Conservation (phyloP, 495 filamentous ascomycete genomes). For the Talaromyces liani region DNA sequence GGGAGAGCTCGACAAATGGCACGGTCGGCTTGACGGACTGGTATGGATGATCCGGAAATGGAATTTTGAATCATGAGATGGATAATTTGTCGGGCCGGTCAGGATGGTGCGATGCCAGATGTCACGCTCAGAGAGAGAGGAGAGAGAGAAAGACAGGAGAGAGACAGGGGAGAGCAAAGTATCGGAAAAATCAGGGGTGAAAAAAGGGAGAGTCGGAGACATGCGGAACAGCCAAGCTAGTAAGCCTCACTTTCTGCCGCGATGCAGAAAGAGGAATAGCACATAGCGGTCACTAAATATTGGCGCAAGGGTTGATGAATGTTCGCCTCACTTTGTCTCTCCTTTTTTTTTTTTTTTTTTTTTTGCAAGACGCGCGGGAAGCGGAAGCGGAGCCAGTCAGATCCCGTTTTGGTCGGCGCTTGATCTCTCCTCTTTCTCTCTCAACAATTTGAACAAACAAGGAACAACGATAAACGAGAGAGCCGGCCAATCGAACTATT, state of each 20-base stretch:
- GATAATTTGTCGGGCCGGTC: not conserved
- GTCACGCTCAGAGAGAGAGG: not conserved
- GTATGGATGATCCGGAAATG: conserved; percentile 40
- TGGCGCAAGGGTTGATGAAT: conserved; percentile 4
- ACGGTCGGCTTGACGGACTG: not conserved
- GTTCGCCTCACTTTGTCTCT: conserved; percentile 4
- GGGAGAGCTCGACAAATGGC: not conserved
- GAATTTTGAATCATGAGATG: conserved; percentile 32
- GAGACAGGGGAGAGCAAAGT: not conserved
- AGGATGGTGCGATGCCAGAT: not conserved
- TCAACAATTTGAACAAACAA: not conserved
- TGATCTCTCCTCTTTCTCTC: not conserved
- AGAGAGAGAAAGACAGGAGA: too few relatives aligned
- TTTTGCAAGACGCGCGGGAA: conserved; percentile 5
- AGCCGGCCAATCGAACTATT: not conserved
- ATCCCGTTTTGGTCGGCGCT: conserved; percentile 1
- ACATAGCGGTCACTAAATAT: not conserved
- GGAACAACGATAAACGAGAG: not conserved
- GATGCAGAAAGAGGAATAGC: not conserved
- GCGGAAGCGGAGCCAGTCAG: conserved; percentile 7
- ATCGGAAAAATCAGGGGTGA: conserved; percentile 2
- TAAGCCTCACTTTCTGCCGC: conserved; percentile 2
- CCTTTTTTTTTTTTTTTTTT: not conserved
- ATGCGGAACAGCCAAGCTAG: not conserved
- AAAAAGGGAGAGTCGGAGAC: conserved; percentile 1